These are phyloP conservation scores for Suillus subalutaceus DNA, from an alignment of 768 basidiomycete genomes.

Conservation along the genomic window DNA sequence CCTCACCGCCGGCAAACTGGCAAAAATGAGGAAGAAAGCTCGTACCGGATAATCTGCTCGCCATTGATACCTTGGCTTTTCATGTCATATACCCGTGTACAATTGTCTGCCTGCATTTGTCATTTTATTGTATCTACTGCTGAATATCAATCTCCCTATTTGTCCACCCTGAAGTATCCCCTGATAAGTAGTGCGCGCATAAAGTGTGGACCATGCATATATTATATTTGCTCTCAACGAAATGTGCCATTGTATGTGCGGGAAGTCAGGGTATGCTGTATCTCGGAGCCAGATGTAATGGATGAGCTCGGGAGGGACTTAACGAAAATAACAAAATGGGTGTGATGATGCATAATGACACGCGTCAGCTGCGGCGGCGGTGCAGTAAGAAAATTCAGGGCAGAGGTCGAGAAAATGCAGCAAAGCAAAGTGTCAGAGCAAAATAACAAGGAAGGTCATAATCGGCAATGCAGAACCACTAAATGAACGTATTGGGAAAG, in stretches of 20 bases:
- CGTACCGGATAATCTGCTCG: not conserved
- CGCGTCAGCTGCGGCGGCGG: not conserved
- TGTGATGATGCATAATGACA: conserved; percentile 9
- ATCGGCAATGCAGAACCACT: conserved; percentile 6
- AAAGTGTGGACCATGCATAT: not conserved
- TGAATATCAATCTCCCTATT: not conserved
- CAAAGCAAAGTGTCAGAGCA: conserved; percentile 21
- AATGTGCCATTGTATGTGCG: conserved; percentile 5
- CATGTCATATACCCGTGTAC: not conserved
- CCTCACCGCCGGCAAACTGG: conserved; percentile 17
- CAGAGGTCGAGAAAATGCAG: conserved; percentile 8
- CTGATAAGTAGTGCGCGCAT: not conserved
- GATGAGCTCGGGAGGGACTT: conserved; percentile 12
- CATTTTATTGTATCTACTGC: not conserved
- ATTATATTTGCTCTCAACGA: not conserved
- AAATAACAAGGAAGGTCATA: conserved; percentile 16
- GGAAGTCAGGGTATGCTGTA: conserved; percentile 21
- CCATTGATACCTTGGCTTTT: not conserved
- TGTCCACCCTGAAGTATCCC: not conserved
- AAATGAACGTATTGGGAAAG: conserved; percentile 35
- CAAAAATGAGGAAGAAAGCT: conserved; percentile 17
- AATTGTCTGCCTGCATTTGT: not conserved
- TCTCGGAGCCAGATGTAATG: conserved; percentile 17
- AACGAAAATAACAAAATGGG: conserved; percentile 13
- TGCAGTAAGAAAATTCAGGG: conserved; percentile 4